Evolutionary conservation across 2,329 filamentous ascomycete species (phyloP), one percentile per base, ranked within the genome.

Genomic region (Chaetomium olivaceum): DNA sequence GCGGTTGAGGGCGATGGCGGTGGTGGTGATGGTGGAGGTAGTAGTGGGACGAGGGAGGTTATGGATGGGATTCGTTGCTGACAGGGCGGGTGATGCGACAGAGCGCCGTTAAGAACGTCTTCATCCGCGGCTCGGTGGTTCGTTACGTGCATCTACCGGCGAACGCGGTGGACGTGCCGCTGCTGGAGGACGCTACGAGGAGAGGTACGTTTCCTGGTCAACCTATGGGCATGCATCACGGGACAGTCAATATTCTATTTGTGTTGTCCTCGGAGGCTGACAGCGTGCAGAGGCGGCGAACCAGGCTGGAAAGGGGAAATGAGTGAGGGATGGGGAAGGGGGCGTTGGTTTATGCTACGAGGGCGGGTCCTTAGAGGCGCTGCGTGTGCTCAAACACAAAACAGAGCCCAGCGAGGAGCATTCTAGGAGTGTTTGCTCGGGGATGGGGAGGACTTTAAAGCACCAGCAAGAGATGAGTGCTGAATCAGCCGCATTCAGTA

Each of bases 71-170:
- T 48, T 48, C n/a, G 11, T 23, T 21, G 48, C 36, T 62, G 12
- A 43, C 39, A n/a, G 39, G 16, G 5, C 3, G 39, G 16, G 16
- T 43, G 39, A 43, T 25, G 3, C 27, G 31, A 33, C 65, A 87
- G 84, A 87, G 85, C 78, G 87, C 92, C 21, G 93, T 97, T 71
- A 96, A 96, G 82, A 97, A 96, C 75, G 92, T 97, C 80, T 97
- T 97, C 76, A 96, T 97, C 74, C 87, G 93, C 74, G 93, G 93
- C 36, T 96, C 91, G 64, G 93, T 97, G 54, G 93, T 97, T 70
- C 86, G 93, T 72, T 97, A 97, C 75, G 92, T 97, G 58, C 92
- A 97, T 77, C 81, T 97, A 59, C 93, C 93, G 0, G 89, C 89
- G 8, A 85, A 83, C 31, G 90, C 91, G 52, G 93, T 97, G 48